Base-by-base conservation (phyloP, 1,284 basidiomycete species). In the Gymnopus androsaceus region DNA sequence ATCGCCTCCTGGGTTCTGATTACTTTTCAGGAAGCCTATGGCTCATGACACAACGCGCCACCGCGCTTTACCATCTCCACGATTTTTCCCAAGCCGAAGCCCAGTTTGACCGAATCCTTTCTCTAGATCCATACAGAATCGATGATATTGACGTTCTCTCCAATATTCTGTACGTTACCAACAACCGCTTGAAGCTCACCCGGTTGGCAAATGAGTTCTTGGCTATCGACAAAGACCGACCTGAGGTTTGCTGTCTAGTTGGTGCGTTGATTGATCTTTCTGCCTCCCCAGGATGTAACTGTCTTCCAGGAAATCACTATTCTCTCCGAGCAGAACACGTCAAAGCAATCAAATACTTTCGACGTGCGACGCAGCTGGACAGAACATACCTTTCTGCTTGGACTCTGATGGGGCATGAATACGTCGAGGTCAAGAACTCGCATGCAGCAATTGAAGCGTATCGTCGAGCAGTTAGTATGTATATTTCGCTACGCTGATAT, bases 321-420 rank as follows among this genome's bases (percentile, higher is more conserved):
- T 97, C 95, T 23, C 80, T 95, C 17, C 85, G 94, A 27, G 83
- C 86, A 8, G 95, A 99, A 66, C 95, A 98, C 69, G 94, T 94
- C 66, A 96, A 96, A 69, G 95, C 97, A 0, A 90, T 98, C 65
- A 91, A 91, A 66, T 97, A 98, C 71, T 99, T 99, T 74, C 84
- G 90, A 62, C 84, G 95, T 56, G 95, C 96, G 8, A 91, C 96
- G 17, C 89, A 95, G 64, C 83, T 99, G 49, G 96, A 99, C 72
- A 83, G 91, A 59, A 94, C 92, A 4, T 99, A 95, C 72, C 80
- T 98, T 21, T 90, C 94, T 3, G 97, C 97, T 3, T 99, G 97
- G 97, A 98, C 96, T n/a, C 73, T 99, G 59, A 94, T 99, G 88
- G 97, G 97, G 0, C 97, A 99, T 71, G 97, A 98, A 71, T 99